A percentile compares a stretch with the other conserved stretches of the same genome.
These are phyloP conservation scores for Phyllosticta capitalensis DNA, from an alignment of 2,329 filamentous ascomycete genomes.

Conservation along the genomic window DNA sequence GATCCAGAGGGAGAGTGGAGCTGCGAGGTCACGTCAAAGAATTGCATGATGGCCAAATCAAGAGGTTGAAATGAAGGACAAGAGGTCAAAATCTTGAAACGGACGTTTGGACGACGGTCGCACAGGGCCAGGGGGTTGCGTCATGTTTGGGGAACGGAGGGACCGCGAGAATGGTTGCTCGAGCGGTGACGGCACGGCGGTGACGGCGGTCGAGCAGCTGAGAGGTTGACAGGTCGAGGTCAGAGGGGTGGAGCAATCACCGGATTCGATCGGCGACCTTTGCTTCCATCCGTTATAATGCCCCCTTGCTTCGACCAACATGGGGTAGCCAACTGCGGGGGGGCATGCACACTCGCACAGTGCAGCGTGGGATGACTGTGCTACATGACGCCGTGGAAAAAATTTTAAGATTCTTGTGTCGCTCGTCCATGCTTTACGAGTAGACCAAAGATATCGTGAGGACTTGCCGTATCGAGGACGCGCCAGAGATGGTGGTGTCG, in stretches of 20 bases:
- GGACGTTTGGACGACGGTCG: not conserved
- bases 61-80: not conserved
- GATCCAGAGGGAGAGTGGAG: not conserved
- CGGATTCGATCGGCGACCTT: not conserved
- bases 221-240: not conserved
- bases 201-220: not conserved
- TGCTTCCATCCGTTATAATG: not conserved
- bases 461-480: no score
- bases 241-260: not conserved
- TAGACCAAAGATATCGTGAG: no score
- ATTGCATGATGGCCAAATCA: not conserved
- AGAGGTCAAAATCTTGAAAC: not conserved
- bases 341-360: not conserved
- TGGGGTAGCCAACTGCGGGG: not conserved
- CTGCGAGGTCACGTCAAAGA: not conserved
- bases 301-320: not conserved
- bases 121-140: not conserved
- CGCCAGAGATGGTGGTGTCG: not conserved
- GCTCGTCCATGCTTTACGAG: no score
- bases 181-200: not conserved
- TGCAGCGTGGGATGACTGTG: not conserved
- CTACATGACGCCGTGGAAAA: no score
- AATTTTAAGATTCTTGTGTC: no score
- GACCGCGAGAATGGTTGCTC: not conserved
- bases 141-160: not conserved